Conservation (phyloP, 768 basidiomycete genomes). For the Termitomyces titanicus region DNA sequence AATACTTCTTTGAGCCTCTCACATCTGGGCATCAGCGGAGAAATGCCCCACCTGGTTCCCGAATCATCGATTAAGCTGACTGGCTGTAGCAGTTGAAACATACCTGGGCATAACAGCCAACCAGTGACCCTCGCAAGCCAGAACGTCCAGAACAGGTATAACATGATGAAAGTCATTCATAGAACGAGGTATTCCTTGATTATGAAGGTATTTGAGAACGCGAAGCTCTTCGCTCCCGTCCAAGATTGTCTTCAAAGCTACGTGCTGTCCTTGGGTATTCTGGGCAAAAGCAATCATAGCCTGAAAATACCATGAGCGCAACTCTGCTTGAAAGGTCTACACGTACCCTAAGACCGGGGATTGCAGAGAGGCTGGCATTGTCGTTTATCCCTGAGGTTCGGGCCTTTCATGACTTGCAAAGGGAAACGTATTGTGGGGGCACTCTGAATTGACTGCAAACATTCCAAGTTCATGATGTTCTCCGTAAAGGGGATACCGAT, state of each 20-base stretch:
- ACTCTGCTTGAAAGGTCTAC: background rate
- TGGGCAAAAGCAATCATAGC: constrained; percentile 5
- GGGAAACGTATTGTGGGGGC: background rate
- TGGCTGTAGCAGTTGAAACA: background rate
- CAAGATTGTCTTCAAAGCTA: constrained; percentile 8
- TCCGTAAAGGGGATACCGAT: background rate
- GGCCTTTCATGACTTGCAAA: background rate
- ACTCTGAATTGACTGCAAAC: background rate
- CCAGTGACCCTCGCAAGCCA: constrained; percentile 18
- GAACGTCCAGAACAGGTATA: constrained; percentile 21
- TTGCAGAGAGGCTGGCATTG: background rate
- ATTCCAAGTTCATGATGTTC: background rate
- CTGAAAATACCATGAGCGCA: background rate
- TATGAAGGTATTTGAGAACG: background rate
- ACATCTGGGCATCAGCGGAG: background rate
- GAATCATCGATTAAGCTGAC: background rate
- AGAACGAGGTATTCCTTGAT: background rate
- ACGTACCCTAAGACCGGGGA: background rate
- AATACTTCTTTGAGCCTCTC: constrained; percentile 5
- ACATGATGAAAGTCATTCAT: constrained; percentile 5
- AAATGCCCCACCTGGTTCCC: background rate
- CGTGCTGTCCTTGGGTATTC: constrained; percentile 3
- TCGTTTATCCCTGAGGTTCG: background rate
- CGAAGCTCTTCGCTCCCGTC: constrained; percentile 1
- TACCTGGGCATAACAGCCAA: constrained; percentile 28